phyloP scores from a whole-genome alignment of 176 grass and related monocot genomes.

The Carex littledalei region DNA sequence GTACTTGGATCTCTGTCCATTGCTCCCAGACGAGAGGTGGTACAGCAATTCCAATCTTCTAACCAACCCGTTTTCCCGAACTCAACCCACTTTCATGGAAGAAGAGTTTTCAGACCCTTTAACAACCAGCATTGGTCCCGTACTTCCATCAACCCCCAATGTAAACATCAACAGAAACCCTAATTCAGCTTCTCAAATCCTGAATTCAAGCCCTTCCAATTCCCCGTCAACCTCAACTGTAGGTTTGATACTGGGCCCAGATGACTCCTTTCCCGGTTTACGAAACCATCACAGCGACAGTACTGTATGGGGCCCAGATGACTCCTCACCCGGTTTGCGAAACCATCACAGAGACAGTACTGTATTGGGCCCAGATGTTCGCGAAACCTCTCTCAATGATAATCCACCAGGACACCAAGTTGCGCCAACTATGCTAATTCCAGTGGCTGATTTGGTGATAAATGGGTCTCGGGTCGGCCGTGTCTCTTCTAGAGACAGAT shows the following conservation, averaged over 20 bases:
- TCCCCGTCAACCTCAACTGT: not conserved
- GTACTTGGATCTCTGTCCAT: constrained; percentile 46
- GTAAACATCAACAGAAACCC: not conserved
- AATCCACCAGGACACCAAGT: not conserved
- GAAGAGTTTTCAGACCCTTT: not conserved
- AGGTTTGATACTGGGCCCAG: not conserved
- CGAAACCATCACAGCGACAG: not conserved
- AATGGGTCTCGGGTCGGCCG: not conserved
- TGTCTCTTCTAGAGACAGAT: not conserved
- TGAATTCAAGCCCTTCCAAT: not conserved
- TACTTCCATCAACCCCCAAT: not conserved
- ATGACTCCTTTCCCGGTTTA: not conserved
- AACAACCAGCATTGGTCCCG: not conserved
- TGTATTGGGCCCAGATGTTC: not conserved
- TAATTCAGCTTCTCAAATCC: not conserved
- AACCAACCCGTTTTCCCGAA: not conserved
- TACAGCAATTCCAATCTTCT: constrained; percentile 19
- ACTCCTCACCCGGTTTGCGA: not conserved
- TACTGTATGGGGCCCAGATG: not conserved
- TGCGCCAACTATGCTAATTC: not conserved
- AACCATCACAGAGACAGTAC: not conserved
- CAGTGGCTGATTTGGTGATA: not conserved
- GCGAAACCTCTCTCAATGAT: not conserved
- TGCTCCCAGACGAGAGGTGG: constrained; percentile 29
- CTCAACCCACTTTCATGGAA: not conserved